A percentile compares a stretch with the other conserved stretches of the same genome.
phyloP scores from a whole-genome alignment of 257 asterid genomes.

The Vinca minor region DNA sequence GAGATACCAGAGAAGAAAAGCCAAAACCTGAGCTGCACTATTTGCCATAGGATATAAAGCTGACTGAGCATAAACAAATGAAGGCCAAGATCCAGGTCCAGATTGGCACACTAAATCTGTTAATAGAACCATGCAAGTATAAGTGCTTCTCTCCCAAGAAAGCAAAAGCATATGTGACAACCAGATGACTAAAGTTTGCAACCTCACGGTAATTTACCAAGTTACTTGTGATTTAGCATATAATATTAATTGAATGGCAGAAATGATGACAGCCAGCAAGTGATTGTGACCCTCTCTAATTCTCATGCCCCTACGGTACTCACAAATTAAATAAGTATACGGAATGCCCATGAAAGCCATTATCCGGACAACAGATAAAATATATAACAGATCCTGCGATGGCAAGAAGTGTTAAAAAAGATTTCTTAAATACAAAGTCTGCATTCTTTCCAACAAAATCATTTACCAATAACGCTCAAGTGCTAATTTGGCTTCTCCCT shows the following conservation, averaged over 20 bases:
- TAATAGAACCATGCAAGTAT: conserved; percentile 23
- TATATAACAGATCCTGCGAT: neutral
- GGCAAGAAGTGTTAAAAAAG: neutral
- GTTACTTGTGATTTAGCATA: neutral
- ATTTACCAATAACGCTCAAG: neutral
- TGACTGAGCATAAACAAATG: conserved; percentile 71
- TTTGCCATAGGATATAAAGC: conserved; percentile 92
- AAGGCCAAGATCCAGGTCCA: conserved; percentile 99
- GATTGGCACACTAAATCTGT: conserved; percentile 96
- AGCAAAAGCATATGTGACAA: neutral
- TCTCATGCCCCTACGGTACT: neutral
- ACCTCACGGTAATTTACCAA: neutral
- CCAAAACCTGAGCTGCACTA: conserved; percentile 94
- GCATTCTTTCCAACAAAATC: neutral
- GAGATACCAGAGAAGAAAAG: conserved; percentile 8
- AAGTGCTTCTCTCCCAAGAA: conserved; percentile 13
- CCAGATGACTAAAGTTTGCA: conserved; percentile 5
- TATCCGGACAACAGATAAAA: neutral
- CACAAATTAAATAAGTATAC: no score
- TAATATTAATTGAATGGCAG: neutral
- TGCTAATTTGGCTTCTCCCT: neutral
- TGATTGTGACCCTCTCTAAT: neutral
- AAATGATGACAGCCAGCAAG: neutral
- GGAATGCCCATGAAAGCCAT: neutral
- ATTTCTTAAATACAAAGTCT: neutral